Evolutionary conservation across 2,329 filamentous ascomycete species (phyloP), one percentile per base, ranked within the genome.

Genomic region (Mycosphaerella arachidis): DNA sequence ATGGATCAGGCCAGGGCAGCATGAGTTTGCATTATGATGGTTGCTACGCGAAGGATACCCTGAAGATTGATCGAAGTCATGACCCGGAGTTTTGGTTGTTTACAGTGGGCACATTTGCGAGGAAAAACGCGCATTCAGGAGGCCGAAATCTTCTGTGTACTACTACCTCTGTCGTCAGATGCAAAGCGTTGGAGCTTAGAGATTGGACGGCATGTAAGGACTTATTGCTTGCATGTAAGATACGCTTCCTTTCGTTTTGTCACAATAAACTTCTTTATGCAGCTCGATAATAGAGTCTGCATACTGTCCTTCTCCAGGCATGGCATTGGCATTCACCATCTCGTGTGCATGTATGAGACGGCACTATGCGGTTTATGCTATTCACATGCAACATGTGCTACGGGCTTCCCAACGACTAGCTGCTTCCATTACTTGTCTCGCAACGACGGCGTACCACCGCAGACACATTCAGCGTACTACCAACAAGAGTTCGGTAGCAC

Each of bases 1-100:
- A 63, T 31, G 63, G 65, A 64, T 63, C 56, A 45, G 56, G 57
- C 46, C 12, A 33, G 53, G 27, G 58, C 57, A 58, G 56, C 48
- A 16, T 58, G 59, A 64, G 51, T 31, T 29, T 13, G 50, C 50
- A 52, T 52, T 35, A 52, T 52, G 5, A 52, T 52, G 50, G 50
- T 31, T 52, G 30, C 30, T 30, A 52, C 30, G 50, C 29, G 20
- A 55, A 55, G 43, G 58, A 64, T 60, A 57, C 56, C 48, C 55
- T 24, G 12, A 24, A 37, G 46, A 53, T 58, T 46, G 40, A 60
- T 57, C 24, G 56, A 53, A 24, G 56, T 53, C 37, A 53, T 45
- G 56, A 58, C 48, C 20, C 30, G 50, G 53, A 48, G 57, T 53
- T 53, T 24, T 24, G 37, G 27, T 37, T 55, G 37, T 52, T 52